Base-by-base conservation (phyloP, 2,329 filamentous ascomycete genomes). In the Trichoderma brevicompactum region DNA sequence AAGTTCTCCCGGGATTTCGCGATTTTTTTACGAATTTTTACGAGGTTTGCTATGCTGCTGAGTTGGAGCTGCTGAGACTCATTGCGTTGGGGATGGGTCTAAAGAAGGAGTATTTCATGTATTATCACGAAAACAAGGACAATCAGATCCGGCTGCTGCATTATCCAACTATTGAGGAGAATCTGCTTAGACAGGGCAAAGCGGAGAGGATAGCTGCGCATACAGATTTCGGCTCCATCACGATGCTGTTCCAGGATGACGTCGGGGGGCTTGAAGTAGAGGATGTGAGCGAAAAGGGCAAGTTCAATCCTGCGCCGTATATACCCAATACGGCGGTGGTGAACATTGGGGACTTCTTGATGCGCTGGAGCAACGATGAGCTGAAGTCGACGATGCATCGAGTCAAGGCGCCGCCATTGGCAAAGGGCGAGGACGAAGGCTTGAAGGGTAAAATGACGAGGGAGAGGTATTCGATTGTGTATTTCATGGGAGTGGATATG, bases 41-140 rank as follows among this genome's bases (percentile, higher is more conserved):
- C 69, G 82, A 83, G 23, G 82, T 82, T 60, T 94, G 91, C 77
- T 91, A 92, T 75, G 74, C 79, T 13, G 77, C 95, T 65, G 90
- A 96, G 76, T 79, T 85, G 50, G 81, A 91, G 68, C 83, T 94
- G 36, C 92, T 94, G 89, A 83, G 88, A 3, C 90, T 90, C 28
- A 90, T 94, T 66, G 91, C 90, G 0, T 77, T 92, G 10, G 91
- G 89, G 0, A 86, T 94, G 85, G 87, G 84, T 1, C 79, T 93
- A 6, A 82, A 87, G 0, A 83, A 87, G 70, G 72, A 73, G 12
- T 94, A 88, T 81, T 96, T 96, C 70, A 90, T 95, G 72, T 73
- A 76, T 15, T 74, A 82, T 59, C 86, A 88, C 72, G 80, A 79
- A 28, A 81, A 81, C 0, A 77, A 82, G 67, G 83, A 87, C 68